phyloP scores from a whole-genome alignment of 2,329 filamentous ascomycete species.

The Penicillium sp. region DNA sequence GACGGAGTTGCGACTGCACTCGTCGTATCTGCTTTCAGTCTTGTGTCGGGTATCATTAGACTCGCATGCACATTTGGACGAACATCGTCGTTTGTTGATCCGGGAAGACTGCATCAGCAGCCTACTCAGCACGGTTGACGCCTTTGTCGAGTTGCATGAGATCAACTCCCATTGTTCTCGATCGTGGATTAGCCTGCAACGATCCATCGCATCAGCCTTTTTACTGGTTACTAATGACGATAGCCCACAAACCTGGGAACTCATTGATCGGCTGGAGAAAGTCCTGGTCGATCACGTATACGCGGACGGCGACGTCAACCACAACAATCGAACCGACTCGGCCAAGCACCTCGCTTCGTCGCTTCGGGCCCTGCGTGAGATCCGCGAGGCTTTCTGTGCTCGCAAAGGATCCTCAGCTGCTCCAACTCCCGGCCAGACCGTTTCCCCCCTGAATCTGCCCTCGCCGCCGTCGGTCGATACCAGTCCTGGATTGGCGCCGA shows the following conservation, averaged over 20 bases:
- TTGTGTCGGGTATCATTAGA: slow-evolving; percentile 52
- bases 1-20: slow-evolving; percentile 54
- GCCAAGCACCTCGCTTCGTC: slow-evolving; percentile 32
- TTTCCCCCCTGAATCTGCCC: slow-evolving; percentile 11
- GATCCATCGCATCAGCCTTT: slow-evolving; percentile 40
- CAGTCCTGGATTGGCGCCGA: slow-evolving; percentile 6
- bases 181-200: slow-evolving; percentile 41
- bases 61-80: slow-evolving; percentile 37
- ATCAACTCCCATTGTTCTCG: slow-evolving; percentile 36
- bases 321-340: slow-evolving; percentile 30
- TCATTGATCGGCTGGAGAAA: slow-evolving; percentile 27
- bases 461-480: slow-evolving; percentile 13
- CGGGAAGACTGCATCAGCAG: slow-evolving; percentile 50
- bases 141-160: slow-evolving; percentile 50
- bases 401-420: slow-evolving; percentile 6
- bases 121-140: slow-evolving; percentile 49
- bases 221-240: slow-evolving; percentile 32
- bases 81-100: slow-evolving; percentile 33
- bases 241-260: slow-evolving; percentile 23
- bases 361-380: slow-evolving; percentile 29
- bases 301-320: slow-evolving; percentile 20
- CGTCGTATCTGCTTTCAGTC: slow-evolving; percentile 56
- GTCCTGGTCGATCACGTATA: slow-evolving; percentile 31
- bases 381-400: slow-evolving; percentile 26
- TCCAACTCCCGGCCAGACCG: slow-evolving; percentile 2